Conservation (phyloP, 768 basidiomycete species). For the Collybiopsis confluens region DNA sequence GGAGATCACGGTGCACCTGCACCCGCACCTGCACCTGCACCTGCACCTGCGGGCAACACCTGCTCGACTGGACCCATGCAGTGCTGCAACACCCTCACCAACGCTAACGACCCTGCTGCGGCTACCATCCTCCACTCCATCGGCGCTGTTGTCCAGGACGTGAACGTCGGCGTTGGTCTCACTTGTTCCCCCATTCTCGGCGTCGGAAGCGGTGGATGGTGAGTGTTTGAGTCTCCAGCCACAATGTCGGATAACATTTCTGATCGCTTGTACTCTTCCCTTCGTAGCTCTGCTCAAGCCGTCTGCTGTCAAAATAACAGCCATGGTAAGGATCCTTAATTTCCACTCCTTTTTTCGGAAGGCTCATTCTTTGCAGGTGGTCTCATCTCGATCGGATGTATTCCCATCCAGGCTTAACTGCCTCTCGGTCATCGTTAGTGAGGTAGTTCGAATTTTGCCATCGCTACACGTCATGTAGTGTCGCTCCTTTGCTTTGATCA, state of each 20-base stretch:
- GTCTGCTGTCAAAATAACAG: background rate
- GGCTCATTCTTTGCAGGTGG: background rate
- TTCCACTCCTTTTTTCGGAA: too few relatives aligned
- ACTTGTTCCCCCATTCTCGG: background rate
- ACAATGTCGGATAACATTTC: background rate
- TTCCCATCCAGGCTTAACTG: too few relatives aligned
- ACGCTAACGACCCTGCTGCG: background rate
- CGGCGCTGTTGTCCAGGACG: constrained; percentile 47
- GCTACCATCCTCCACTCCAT: background rate
- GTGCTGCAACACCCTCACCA: constrained; percentile 1
- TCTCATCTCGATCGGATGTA: background rate
- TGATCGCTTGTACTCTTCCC: background rate
- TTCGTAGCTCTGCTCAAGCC: background rate
- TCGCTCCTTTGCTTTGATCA: too few relatives aligned
- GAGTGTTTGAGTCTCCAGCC: background rate
- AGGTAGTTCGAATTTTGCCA: too few relatives aligned
- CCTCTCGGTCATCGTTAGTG: too few relatives aligned
- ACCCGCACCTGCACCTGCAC: too few relatives aligned
- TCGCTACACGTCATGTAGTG: too few relatives aligned
- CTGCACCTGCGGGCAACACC: too few relatives aligned
- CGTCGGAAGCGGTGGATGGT: background rate
- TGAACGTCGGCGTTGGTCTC: background rate
- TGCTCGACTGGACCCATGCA: constrained; percentile 4
- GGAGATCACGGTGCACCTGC: too few relatives aligned
- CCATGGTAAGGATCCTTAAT: background rate